A percentile compares a stretch with the other conserved stretches of the same genome.
These are phyloP conservation scores for Globisporangium heterothallicum DNA, from an alignment of 352 stramenopile species.

Conservation along the genomic window DNA sequence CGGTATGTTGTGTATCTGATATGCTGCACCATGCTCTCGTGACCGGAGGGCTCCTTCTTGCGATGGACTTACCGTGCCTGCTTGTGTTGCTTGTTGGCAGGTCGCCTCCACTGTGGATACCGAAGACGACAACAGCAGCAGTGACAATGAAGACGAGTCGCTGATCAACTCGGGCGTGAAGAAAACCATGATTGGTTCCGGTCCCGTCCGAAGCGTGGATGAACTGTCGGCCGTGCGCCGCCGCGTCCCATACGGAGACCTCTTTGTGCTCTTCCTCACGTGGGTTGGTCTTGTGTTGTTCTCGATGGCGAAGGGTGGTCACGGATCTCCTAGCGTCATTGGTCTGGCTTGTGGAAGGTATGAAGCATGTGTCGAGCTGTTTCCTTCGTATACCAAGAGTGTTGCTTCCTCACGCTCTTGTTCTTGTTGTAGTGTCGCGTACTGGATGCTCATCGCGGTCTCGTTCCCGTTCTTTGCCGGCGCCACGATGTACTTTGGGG, in stretches of 20 bases:
- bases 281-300: constrained; percentile 76
- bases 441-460: constrained; percentile 55
- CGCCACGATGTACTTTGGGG: constrained; percentile 71
- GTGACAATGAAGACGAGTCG: constrained; percentile 48
- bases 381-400: too few relatives aligned
- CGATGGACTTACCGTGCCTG: too few relatives aligned
- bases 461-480: constrained; percentile 70
- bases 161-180: constrained; percentile 43
- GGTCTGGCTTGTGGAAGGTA: constrained; percentile 51
- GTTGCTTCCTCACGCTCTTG: background rate
- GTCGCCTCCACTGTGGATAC: constrained; percentile 9
- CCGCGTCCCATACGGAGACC: constrained; percentile 49
- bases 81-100: background rate
- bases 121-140: constrained; percentile 24
- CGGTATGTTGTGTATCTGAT: constrained; percentile 2
- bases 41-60: too few relatives aligned
- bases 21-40: too few relatives aligned
- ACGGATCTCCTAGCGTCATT: constrained; percentile 71
- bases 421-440: constrained; percentile 26
- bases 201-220: constrained; percentile 28
- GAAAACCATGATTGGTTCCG: constrained; percentile 22
- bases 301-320: constrained; percentile 73
- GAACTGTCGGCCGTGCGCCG: constrained; percentile 50
- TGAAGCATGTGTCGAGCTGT: background rate
- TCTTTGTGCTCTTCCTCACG: constrained; percentile 66